A percentile compares a stretch with the other conserved stretches of the same genome.
phyloP scores from a whole-genome alignment of 805 yeast species.

The Candida xyloterini region DNA sequence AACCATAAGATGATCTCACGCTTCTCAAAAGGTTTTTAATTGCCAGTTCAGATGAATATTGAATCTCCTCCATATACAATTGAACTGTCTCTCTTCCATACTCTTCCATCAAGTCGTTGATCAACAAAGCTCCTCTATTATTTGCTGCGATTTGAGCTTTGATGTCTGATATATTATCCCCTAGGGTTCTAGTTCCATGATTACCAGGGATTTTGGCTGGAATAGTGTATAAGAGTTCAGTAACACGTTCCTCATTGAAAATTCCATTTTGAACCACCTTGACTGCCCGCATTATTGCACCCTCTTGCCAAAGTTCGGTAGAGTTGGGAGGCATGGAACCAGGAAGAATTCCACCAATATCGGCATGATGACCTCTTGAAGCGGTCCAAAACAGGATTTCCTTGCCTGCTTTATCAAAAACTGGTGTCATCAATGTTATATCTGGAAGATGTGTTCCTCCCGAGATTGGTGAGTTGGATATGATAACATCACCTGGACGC shows the following conservation, averaged over 20 bases:
- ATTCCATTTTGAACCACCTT: constrained; percentile 48
- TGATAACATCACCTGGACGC: constrained; percentile 42
- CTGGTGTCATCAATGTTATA: constrained; percentile 58
- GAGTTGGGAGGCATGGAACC: constrained; percentile 59
- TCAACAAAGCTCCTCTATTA: constrained; percentile 46
- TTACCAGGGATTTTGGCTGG: constrained; percentile 48
- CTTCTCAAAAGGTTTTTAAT: constrained; percentile 52
- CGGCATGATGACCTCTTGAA: constrained; percentile 61
- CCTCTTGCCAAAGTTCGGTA: constrained; percentile 52
- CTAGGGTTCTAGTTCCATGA: constrained; percentile 53
- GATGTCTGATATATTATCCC: constrained; percentile 50
- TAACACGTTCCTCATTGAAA: constrained; percentile 51
- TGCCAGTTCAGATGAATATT: constrained; percentile 67
- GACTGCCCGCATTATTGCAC: constrained; percentile 53
- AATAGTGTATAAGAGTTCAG: constrained; percentile 42
- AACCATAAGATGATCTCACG: constrained; percentile 40
- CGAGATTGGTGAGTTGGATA: constrained; percentile 42
- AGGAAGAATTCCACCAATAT: constrained; percentile 57
- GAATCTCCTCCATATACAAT: constrained; percentile 77
- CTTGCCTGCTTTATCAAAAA: constrained; percentile 41
- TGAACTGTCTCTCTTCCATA: constrained; percentile 57
- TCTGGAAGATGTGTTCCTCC: constrained; percentile 51
- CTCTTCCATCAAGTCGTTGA: constrained; percentile 42
- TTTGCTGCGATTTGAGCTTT: constrained; percentile 51
- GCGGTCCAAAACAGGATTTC: constrained; percentile 53